Evolutionary conservation across 257 asterid genomes (phyloP), one percentile per base, ranked within the genome.

Genomic region (Plantago ovata): DNA sequence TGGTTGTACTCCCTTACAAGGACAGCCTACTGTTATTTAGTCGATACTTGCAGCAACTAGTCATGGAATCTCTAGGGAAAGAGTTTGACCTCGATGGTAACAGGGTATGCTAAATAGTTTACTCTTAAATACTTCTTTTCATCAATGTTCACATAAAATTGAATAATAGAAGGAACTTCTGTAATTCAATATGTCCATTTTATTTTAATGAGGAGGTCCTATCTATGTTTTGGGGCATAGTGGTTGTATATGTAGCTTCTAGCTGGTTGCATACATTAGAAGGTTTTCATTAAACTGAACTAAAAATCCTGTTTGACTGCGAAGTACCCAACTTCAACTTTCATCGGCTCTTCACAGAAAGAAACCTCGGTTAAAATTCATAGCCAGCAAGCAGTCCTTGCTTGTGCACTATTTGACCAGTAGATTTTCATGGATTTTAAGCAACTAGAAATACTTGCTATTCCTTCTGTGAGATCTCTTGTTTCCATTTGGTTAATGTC

Each of bases 1-100:
- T 93, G 99, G 97, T 93, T 67, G 92, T 93, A 73, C 97, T 93
- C 68, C 97, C 99, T 36, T 93, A 93, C 81, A 93, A 93, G 88
- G 99, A 89, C 72, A 93, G 97, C 72, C 75, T 93, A 22, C 74
- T 93, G 65, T 74, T 93, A 77, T 89, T 93, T 66, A 93, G 97
- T 81, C 84, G 97, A 64, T 93, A 93, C 65, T 71, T 93, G 68
- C 99, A 93, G 77, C 97, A 93, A 77, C 87, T 93, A 73, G 97
- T 93, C 72, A 89, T 93, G 99, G 99, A 93, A 81, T 89, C 99
- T 54, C 90, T 89, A 33, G 99, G 99, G 38, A 93, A 93, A 75
- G 99, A 93, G 77, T 89, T 89, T 74, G 97, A 93, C 78, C 90
- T 89, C 50, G 85, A 89, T 65, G 99, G 99, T 43, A 89, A 89